Conservation (phyloP, 805 yeast genomes). For the Geotrichum ghanense region DNA sequence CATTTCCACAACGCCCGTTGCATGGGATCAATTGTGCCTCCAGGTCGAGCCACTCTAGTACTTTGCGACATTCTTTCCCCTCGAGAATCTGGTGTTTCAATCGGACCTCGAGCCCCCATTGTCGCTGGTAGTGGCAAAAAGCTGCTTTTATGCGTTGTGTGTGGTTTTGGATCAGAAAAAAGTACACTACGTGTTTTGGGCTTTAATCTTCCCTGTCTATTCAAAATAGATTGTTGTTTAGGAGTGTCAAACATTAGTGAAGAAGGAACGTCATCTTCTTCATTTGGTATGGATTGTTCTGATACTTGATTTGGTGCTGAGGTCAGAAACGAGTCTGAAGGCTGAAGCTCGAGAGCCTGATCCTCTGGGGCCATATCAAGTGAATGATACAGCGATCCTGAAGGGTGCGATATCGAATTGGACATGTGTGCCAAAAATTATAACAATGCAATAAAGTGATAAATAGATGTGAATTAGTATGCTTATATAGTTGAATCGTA, state of each 20-base stretch:
- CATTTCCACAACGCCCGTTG: conserved; percentile 89
- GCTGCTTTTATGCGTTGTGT: neutral
- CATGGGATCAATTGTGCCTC: conserved; percentile 40
- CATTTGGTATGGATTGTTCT: neutral
- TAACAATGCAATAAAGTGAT: neutral
- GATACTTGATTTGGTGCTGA: neutral
- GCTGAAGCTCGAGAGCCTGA: neutral
- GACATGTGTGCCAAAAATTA: too few species aligned
- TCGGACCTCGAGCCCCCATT: neutral
- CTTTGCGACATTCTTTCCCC: neutral
- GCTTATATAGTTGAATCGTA: too few species aligned
- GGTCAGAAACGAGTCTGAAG: neutral
- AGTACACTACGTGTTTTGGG: neutral
- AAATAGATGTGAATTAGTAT: neutral
- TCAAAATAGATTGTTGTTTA: neutral
- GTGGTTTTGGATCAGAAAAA: neutral
- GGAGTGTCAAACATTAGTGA: neutral
- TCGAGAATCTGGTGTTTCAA: neutral
- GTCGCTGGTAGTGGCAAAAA: neutral
- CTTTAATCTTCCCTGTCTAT: neutral
- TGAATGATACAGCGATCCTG: neutral
- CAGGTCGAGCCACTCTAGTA: neutral
- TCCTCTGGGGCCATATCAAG: neutral
- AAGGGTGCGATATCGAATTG: neutral
- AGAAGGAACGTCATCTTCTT: neutral